A percentile compares a stretch with the other conserved stretches of the same genome.
Conservation (phyloP, 768 basidiomycete species). For the Chalciporus piperatus region DNA sequence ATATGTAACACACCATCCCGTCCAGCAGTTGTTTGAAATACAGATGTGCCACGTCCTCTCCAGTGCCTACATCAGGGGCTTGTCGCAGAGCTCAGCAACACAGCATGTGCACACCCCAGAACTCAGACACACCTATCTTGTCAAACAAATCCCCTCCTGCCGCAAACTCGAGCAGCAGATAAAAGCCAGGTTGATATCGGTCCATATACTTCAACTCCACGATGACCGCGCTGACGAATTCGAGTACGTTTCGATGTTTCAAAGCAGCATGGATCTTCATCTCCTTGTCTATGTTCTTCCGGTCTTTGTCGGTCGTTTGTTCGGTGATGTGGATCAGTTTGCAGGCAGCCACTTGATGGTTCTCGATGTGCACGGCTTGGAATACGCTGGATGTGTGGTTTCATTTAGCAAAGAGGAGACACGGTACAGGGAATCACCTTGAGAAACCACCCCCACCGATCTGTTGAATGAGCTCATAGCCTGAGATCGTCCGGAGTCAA, state of each 20-base stretch:
- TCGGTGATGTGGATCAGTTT: constrained; percentile 72
- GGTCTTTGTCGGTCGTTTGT: constrained; percentile 60
- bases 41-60: constrained; percentile 82
- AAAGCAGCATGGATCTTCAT: constrained; percentile 83
- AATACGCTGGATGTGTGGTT: constrained; percentile 58
- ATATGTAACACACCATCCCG: constrained; percentile 62
- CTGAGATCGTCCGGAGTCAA: constrained; percentile 32
- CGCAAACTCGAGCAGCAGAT: constrained; percentile 91
- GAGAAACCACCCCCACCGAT: constrained; percentile 90
- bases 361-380: constrained; percentile 67
- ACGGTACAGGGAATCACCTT: constrained; percentile 42
- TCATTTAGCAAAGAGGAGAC: not conserved
- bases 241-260: constrained; percentile 77
- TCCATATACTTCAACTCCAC: constrained; percentile 61
- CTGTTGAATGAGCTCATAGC: constrained; percentile 67
- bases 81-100: constrained; percentile 1
- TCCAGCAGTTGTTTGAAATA: constrained; percentile 85
- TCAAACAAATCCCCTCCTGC: constrained; percentile 96
- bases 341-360: constrained; percentile 78
- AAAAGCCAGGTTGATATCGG: constrained; percentile 74
- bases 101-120: not conserved
- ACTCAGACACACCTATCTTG: constrained; percentile 77
- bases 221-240: constrained; percentile 75
- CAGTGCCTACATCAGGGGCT: constrained; percentile 90
- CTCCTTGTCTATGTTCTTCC: constrained; percentile 87